Percentiles rank a stretch among this genome's conserved stretches.
These are phyloP conservation scores for Globisporangium polare DNA, from an alignment of 352 stramenopile genomes.

Conservation along the genomic window DNA sequence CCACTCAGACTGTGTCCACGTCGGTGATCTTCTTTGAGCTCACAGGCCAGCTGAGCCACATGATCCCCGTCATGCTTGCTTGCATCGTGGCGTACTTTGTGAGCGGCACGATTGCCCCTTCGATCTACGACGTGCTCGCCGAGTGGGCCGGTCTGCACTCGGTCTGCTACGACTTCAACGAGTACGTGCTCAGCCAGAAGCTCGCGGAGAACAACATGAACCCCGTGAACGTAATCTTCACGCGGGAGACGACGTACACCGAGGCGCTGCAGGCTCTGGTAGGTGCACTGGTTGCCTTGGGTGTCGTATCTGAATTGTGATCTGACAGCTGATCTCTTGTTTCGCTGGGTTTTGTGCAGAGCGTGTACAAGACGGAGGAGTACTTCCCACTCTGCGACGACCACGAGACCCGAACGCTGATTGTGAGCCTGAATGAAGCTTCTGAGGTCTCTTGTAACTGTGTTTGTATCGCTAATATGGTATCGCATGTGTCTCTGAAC, in stretches of 20 bases:
- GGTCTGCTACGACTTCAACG: slow-evolving; percentile 81
- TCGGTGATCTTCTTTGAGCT: slow-evolving; percentile 87
- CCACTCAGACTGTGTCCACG: slow-evolving; percentile 88
- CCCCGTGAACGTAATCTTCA: slow-evolving; percentile 52
- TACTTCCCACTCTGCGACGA: slow-evolving; percentile 79
- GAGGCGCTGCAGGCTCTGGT: slow-evolving; percentile 66
- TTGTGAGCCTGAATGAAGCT: slow-evolving; percentile 27
- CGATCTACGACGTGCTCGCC: slow-evolving; percentile 83
- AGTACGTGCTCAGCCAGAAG: slow-evolving; percentile 69
- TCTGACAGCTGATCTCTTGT: neutral
- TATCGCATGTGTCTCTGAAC: neutral
- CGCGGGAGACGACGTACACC: slow-evolving; percentile 68
- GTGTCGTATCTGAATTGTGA: neutral
- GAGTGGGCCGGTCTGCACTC: slow-evolving; percentile 76
- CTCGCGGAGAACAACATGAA: slow-evolving; percentile 65
- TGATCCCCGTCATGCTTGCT: slow-evolving; percentile 79
- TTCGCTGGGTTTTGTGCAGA: slow-evolving; percentile 26
- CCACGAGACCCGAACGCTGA: slow-evolving; percentile 38
- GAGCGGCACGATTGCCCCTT: slow-evolving; percentile 66
- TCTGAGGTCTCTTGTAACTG: neutral
- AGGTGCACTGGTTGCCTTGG: slow-evolving; percentile 1
- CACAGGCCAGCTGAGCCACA: slow-evolving; percentile 76
- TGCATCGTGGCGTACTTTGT: slow-evolving; percentile 83
- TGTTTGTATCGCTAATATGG: neutral
- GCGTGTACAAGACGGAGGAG: slow-evolving; percentile 67